Base-by-base conservation (phyloP, 768 basidiomycete species). In the Lactarius hengduanensis region DNA sequence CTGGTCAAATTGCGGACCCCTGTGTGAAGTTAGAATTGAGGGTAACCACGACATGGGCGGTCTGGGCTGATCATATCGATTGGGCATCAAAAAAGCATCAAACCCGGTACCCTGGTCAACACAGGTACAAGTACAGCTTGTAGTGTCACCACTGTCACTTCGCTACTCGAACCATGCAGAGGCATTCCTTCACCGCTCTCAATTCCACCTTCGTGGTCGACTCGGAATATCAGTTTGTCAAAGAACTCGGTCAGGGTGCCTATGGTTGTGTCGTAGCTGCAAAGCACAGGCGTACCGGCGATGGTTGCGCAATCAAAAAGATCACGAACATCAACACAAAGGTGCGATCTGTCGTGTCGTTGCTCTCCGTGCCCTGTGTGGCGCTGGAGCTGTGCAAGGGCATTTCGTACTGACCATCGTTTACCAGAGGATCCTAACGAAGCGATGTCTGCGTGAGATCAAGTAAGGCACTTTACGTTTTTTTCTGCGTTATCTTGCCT, bases 191-290 rank as follows among this genome's bases (percentile, higher is more conserved):
- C 79, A 87, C 83, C 67, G 86, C 93, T 4, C 86, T 96, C 72
- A 92, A 91, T 75, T 92, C 92, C 62, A 89, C 84, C 58, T 96
- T 95, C 74, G 78, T 93, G 68, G 92, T 96, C 75, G 94, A 96
- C 73, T 81, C 87, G 16, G 89, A 92, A 76, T 97, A 96, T 73
- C 86, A 91, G 74, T 96, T 92, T 76, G 92, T 96, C 78, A 98
- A 98, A 79, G 96, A 98, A 74, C 91, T 98, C 61, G 94, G 95
- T 36, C 93, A 96, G 77, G 94, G 96, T 71, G 94, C 95, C 26
- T 96, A 97, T 76, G 94, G 95, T 50, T 94, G 91, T 74, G 93
- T 95, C 70, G 89, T 94, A 64, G 84, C 90, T 32, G 95, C 96
- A 0, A 86, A 86, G 71, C 92, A 94, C 78, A 87, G 86, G 69